A percentile compares a stretch with the other conserved stretches of the same genome.
Conservation (phyloP, 805 yeast species). For the Tetrapisispora nanseiensis region DNA sequence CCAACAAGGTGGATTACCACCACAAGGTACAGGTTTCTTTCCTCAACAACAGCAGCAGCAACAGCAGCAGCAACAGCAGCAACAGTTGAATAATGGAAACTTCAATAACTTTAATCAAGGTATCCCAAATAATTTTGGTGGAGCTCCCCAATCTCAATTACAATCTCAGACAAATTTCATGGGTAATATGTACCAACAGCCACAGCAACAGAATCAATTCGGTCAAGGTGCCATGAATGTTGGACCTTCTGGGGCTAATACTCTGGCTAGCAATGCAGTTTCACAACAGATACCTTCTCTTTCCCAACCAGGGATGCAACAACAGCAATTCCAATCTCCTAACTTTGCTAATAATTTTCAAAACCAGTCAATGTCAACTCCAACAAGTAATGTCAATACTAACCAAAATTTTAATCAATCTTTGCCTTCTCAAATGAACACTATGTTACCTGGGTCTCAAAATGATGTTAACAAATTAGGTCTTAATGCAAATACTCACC, state of each 20-base stretch:
- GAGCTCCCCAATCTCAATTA: background rate
- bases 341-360: background rate
- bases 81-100: background rate
- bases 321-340: background rate
- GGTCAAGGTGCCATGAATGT: background rate
- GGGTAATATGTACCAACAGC: background rate
- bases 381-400: background rate
- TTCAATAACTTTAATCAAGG: background rate
- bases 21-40: constrained; percentile 36
- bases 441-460: background rate
- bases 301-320: background rate
- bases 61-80: background rate
- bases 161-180: background rate
- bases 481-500: background rate
- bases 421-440: background rate
- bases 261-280: background rate
- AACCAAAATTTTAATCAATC: background rate
- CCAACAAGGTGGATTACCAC: constrained; percentile 9
- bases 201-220: background rate
- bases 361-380: background rate
- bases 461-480: background rate
- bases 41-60: background rate
- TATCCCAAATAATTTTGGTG: too few species aligned
- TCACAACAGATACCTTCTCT: background rate
- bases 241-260: background rate